Evolutionary conservation across 768 basidiomycete genomes (phyloP), one percentile per base, ranked within the genome.

Genomic region (Termitomyces sp.): DNA sequence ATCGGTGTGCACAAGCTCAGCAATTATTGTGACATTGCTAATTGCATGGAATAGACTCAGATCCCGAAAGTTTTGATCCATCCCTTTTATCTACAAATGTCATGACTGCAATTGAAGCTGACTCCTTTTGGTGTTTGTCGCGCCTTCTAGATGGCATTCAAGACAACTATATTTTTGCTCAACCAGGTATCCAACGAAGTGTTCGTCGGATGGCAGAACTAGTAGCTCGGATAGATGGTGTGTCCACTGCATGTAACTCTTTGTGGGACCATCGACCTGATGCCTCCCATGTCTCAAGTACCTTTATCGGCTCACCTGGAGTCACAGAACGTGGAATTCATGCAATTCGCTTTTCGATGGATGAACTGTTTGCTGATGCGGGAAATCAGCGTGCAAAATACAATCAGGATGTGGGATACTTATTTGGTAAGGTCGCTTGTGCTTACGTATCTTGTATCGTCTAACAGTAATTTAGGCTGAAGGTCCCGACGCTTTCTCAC

Each of bases 281-380:
- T 28, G 28, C 26, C 10, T 19, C 38, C 10, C 17, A n/a, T 28
- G 26, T 23, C 42, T 58, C 12, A 58, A 96, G 93, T 88, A 19
- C 92, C 94, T 2, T 80, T 99, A n/a, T 80, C 87, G 5, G 74
- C 82, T 7, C 97, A 99, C 72, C 79, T 99, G 51, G 87, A 88
- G 60, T 74, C 85, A 11, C 89, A 99, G 71, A 91, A 90, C 64
- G 94, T 99, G 63, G 95, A 98, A 75, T 99, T 97, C 67, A 97
- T 99, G 87, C 97, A 99, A 68, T 99, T 99, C 65, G 96, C 97
- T 40, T 99, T 99, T 73, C 82, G 97, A 51, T 99, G 97, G 97
- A 98, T 99, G 94, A 98, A 99, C 66, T 98, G 97, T 68, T 73
- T 99, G 50, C 78, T 98, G 57, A 98, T 99, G 96, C 82, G 97